These are phyloP conservation scores for Starmerella bombicola DNA, from an alignment of 805 yeast species.

Conservation along the genomic window DNA sequence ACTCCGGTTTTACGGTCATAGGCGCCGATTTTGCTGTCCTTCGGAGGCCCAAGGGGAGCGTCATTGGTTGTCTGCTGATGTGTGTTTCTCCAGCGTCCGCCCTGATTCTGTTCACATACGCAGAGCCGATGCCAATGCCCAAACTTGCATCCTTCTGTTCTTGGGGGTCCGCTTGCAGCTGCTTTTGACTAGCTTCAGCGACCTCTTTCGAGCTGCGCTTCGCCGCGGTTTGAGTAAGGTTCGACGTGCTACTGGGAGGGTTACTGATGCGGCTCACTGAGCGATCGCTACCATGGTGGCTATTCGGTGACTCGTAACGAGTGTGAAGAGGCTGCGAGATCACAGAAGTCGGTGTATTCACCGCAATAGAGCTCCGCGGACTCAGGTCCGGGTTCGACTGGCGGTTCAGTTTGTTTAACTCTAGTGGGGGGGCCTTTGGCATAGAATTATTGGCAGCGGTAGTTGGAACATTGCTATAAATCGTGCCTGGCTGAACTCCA, in stretches of 20 bases:
- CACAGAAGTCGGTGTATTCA: background rate
- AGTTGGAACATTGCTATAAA: no score
- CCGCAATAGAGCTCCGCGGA: slow-evolving; percentile 6
- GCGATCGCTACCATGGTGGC: background rate
- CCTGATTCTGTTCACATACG: slow-evolving; percentile 25
- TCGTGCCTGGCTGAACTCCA: no score
- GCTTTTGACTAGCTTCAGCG: background rate
- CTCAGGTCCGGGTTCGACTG: slow-evolving; percentile 7
- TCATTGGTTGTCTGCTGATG: slow-evolving; percentile 20
- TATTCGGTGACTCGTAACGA: background rate
- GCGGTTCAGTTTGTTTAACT: background rate
- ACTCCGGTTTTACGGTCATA: slow-evolving; percentile 23
- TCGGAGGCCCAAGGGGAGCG: slow-evolving; percentile 22
- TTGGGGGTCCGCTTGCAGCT: background rate
- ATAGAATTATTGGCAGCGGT: no score
- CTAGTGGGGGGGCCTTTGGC: background rate
- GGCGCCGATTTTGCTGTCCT: slow-evolving; percentile 12
- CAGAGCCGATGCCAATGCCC: slow-evolving; percentile 26
- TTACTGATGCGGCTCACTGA: background rate
- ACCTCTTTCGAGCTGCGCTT: slow-evolving; percentile 1
- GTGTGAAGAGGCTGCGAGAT: background rate
- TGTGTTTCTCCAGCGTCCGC: slow-evolving; percentile 25
- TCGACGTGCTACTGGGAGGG: no score
- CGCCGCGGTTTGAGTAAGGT: no score
- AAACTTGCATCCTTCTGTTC: slow-evolving; percentile 8